phyloP scores from a whole-genome alignment of 495 filamentous ascomycete species.

The Tuber microsphaerosporum region DNA sequence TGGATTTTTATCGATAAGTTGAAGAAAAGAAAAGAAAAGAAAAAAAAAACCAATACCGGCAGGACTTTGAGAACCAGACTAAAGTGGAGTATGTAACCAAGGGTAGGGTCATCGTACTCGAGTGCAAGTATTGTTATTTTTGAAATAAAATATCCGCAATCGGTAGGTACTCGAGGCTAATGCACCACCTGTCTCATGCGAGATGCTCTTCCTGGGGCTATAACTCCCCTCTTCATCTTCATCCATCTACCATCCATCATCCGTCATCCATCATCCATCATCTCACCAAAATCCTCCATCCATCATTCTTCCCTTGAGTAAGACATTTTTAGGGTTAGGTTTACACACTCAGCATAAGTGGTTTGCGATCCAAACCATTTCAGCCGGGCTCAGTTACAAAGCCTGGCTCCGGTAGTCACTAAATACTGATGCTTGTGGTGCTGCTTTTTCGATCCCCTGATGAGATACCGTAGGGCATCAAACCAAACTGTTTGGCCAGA shows the following conservation, averaged over 20 bases:
- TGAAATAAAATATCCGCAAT: neutral
- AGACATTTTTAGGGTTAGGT: neutral
- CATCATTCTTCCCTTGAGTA: neutral
- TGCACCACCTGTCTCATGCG: neutral
- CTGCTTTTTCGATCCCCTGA: neutral
- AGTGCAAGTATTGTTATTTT: neutral
- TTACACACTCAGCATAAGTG: neutral
- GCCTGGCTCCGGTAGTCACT: neutral
- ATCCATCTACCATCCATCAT: neutral
- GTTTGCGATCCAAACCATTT: constrained; percentile 5
- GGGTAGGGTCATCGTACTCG: neutral
- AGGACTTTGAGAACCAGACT: neutral
- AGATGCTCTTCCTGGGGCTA: neutral
- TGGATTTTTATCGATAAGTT: neutral
- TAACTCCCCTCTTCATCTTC: neutral
- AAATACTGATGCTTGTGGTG: neutral
- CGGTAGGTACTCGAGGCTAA: neutral
- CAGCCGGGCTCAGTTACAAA: neutral
- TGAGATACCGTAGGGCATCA: too few species aligned
- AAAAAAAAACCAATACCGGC: neutral
- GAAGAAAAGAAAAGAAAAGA: neutral
- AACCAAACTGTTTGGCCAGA: too few species aligned
- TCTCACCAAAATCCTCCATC: neutral
- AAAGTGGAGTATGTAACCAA: neutral
- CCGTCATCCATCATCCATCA: neutral